Evolutionary conservation across 2,329 filamentous ascomycete species (phyloP).

Genomic region (Ciborinia camelliae): DNA sequence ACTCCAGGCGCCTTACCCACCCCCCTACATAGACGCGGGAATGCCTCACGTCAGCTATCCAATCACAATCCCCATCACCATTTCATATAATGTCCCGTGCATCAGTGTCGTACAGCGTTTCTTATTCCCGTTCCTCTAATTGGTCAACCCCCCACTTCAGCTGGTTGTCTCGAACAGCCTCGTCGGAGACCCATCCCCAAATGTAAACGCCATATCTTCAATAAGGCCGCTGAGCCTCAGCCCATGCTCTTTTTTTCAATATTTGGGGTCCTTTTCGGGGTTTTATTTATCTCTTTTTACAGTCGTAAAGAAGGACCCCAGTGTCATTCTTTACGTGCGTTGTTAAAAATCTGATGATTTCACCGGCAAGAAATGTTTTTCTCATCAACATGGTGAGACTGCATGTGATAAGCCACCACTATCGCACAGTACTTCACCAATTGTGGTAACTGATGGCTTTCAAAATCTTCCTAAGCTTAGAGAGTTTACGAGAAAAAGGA

Average conservation of each 20-base stretch:
- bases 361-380: background rate
- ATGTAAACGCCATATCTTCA: slow-evolving; percentile 9
- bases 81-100: background rate
- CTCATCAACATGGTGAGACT: background rate
- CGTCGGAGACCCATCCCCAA: background rate
- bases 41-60: slow-evolving; percentile 16
- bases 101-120: background rate
- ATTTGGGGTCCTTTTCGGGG: background rate
- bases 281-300: background rate
- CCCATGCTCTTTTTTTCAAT: background rate
- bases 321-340: background rate
- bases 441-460: background rate
- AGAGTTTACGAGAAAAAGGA: background rate
- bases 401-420: background rate
- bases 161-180: slow-evolving; percentile 1
- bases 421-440: background rate
- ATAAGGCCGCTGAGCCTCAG: slow-evolving; percentile 8
- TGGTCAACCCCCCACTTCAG: slow-evolving; percentile 3
- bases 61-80: slow-evolving; percentile 11
- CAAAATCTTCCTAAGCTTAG: background rate
- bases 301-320: background rate
- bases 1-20: background rate
- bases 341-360: background rate
- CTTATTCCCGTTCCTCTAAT: background rate
- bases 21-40: slow-evolving; percentile 1